Conservation (phyloP, 352 stramenopile genomes). For the Globisporangium lucens region DNA sequence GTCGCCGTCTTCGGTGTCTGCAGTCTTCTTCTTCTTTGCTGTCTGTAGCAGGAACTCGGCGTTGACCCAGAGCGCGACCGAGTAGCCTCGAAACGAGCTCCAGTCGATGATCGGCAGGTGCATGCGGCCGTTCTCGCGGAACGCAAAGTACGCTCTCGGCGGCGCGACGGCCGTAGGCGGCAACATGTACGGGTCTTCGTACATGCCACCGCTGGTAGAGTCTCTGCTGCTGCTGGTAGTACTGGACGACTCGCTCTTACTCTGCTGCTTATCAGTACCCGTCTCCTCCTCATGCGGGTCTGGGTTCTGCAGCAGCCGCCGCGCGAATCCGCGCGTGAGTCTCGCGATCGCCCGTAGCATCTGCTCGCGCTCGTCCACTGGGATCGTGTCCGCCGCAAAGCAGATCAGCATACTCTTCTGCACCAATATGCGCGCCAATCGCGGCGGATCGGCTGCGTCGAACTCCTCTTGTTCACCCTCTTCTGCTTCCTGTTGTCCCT, state of each 20-base stretch:
- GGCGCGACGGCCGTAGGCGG: slow-evolving; percentile 31
- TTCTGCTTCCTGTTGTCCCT: background rate
- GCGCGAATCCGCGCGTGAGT: slow-evolving; percentile 37
- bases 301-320: slow-evolving; percentile 22
- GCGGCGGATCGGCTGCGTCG: background rate
- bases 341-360: slow-evolving; percentile 30
- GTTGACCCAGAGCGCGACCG: slow-evolving; percentile 73
- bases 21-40: background rate
- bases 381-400: slow-evolving; percentile 30
- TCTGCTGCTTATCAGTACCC: background rate
- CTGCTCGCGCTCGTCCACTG: slow-evolving; percentile 19
- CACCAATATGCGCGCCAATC: slow-evolving; percentile 29
- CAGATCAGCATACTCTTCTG: slow-evolving; percentile 37
- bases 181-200: slow-evolving; percentile 31
- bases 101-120: slow-evolving; percentile 77
- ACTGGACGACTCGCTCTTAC: background rate
- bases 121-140: slow-evolving; percentile 62
- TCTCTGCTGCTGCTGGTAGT: slow-evolving; percentile 1
- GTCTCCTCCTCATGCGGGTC: slow-evolving; percentile 17
- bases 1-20: background rate
- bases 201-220: background rate
- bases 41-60: slow-evolving; percentile 27
- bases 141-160: slow-evolving; percentile 63
- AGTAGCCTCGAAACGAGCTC: slow-evolving; percentile 76
- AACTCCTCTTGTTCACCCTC: too few species aligned